A percentile compares a stretch with the other conserved stretches of the same genome.
Conservation (phyloP, 495 filamentous ascomycete species). For the Penicillium odoratum region DNA sequence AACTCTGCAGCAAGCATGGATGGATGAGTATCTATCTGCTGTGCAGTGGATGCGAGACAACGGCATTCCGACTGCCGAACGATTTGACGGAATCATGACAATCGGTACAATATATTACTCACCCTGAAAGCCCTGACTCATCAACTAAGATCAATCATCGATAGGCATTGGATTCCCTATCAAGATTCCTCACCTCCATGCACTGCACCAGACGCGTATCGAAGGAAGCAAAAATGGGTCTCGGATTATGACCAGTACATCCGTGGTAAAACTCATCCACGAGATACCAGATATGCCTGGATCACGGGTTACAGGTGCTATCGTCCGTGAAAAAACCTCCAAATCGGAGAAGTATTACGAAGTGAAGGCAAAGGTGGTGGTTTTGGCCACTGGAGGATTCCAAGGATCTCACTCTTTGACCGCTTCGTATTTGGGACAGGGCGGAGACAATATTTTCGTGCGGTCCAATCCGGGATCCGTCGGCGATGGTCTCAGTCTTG, state of each 20-base stretch:
- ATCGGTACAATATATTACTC: constrained; percentile 16
- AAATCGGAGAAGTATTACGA: constrained; percentile 11
- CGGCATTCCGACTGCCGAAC: constrained; percentile 21
- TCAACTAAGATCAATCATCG: background rate
- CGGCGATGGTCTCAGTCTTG: constrained; percentile 25
- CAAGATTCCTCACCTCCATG: constrained; percentile 23
- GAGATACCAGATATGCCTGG: constrained; percentile 18
- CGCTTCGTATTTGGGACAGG: constrained; percentile 22
- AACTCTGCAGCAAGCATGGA: constrained; percentile 25
- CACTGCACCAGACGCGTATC: constrained; percentile 17
- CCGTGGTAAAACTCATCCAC: constrained; percentile 25
- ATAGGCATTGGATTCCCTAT: constrained; percentile 30
- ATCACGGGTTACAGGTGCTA: constrained; percentile 22
- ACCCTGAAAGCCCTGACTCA: background rate
- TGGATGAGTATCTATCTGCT: constrained; percentile 26
- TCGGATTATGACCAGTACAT: constrained; percentile 18
- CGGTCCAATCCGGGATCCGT: constrained; percentile 30
- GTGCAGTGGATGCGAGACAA: constrained; percentile 33
- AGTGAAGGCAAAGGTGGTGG: constrained; percentile 22
- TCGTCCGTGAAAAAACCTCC: constrained; percentile 12
- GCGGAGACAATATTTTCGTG: constrained; percentile 29
- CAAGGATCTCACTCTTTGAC: constrained; percentile 22
- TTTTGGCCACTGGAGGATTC: constrained; percentile 30
- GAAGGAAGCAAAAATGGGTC: constrained; percentile 15
- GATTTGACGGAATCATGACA: constrained; percentile 35